These are phyloP conservation scores for Xylaria sp. DNA, from an alignment of 2,329 filamentous ascomycete species.

Conservation along the genomic window DNA sequence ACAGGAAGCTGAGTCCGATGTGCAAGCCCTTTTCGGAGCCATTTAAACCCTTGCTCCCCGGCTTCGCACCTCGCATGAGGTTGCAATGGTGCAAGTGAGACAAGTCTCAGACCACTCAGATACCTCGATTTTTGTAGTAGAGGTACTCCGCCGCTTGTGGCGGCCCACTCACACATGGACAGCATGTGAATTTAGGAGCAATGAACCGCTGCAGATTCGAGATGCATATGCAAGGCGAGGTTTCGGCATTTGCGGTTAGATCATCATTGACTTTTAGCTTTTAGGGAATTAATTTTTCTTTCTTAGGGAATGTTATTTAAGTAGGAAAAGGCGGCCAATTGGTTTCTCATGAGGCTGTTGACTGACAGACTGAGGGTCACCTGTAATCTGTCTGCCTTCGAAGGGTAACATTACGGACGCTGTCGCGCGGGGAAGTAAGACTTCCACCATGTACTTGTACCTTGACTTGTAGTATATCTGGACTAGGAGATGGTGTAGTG, in stretches of 20 bases:
- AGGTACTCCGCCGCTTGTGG: not conserved
- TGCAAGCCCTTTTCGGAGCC: constrained; percentile 12
- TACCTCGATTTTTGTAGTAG: not conserved
- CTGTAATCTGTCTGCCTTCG: constrained; percentile 7
- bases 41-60: not conserved
- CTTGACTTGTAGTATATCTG: not conserved
- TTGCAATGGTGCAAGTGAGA: constrained; percentile 2
- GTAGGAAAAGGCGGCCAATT: constrained; percentile 14
- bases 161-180: constrained; percentile 20
- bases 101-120: not conserved
- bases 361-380: constrained; percentile 6
- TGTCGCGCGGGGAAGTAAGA: constrained; percentile 7
- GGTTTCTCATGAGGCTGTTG: not conserved
- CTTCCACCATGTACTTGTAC: constrained; percentile 1
- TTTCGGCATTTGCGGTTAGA: constrained; percentile 27
- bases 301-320: not conserved
- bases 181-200: constrained; percentile 19
- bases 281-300: not conserved
- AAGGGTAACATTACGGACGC: constrained; percentile 8
- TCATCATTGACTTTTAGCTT: constrained; percentile 5
- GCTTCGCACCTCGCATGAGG: not conserved
- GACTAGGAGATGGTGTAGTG: not conserved
- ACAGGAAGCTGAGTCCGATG: constrained; percentile 30
- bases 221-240: constrained; percentile 35
- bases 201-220: constrained; percentile 20